Evolutionary conservation across 2,329 filamentous ascomycete genomes (phyloP).

Genomic region (Talaromyces sp.): DNA sequence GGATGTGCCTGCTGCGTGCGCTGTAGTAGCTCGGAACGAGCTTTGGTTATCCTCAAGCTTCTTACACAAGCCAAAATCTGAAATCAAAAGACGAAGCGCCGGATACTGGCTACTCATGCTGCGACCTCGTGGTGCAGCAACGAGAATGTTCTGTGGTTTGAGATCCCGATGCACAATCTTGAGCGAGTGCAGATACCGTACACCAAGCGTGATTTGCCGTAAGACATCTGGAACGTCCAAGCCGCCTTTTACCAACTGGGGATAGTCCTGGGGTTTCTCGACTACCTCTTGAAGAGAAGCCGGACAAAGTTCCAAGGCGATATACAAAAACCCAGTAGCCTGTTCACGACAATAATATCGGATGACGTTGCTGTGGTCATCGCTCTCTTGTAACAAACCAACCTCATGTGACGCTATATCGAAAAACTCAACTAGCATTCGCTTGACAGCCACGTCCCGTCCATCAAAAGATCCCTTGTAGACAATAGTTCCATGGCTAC

Average conservation of each 20-base stretch:
- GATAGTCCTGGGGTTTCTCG: constrained; percentile 68
- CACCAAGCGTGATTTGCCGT: constrained; percentile 84
- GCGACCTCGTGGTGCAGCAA: constrained; percentile 61
- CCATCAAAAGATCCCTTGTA: constrained; percentile 94
- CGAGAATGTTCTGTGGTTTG: constrained; percentile 96
- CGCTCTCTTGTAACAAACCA: constrained; percentile 82
- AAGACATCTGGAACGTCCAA: constrained; percentile 75
- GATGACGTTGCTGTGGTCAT: constrained; percentile 94
- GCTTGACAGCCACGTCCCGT: constrained; percentile 89
- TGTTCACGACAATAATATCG: constrained; percentile 92
- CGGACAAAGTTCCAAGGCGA: constrained; percentile 89
- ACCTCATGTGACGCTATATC: constrained; percentile 95
- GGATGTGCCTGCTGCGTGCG: constrained; percentile 86
- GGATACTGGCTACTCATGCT: constrained; percentile 46
- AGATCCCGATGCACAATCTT: constrained; percentile 96
- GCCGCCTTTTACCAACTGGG: constrained; percentile 63
- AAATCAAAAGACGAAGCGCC: constrained; percentile 83
- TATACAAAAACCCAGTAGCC: constrained; percentile 88
- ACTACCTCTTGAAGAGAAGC: constrained; percentile 91
- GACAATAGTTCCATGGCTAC: constrained; percentile 95
- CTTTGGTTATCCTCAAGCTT: constrained; percentile 93
- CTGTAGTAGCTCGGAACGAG: constrained; percentile 90
- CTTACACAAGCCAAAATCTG: constrained; percentile 96
- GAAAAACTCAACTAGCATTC: constrained; percentile 94
- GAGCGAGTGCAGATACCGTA: constrained; percentile 83